Base-by-base conservation (phyloP, 129 eudicot genomes). In the Helianthus tuberosus region DNA sequence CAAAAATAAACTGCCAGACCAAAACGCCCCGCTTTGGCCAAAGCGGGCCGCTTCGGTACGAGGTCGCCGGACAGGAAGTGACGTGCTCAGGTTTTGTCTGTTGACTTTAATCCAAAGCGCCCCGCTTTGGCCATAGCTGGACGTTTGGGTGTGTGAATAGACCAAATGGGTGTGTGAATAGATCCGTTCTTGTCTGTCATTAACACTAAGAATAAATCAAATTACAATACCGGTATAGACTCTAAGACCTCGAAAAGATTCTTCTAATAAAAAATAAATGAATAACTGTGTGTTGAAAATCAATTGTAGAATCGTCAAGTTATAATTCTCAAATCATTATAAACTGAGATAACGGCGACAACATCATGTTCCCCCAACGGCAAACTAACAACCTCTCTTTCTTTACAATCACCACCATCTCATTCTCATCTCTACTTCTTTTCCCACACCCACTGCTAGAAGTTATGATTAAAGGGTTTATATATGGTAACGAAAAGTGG, bases 351-450 rank as follows among this genome's bases (percentile, higher is more conserved):
- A 76, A n/a, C 36, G 61, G 32, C 1, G 32, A 27, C 32, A 27
- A 27, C 32, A 27, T 27, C 0, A 23, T 55, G 23, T 16, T 35
- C 17, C 78, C 38, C 25, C 51, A 47, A 61, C 35, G 77, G 77
- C 11, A 62, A 2, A 47, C 13, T 52, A 32, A 54, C 25, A 64
- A 23, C 72, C 8, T 38, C 65, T 64, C 79, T 27, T 64, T 75
- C 47, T 75, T 75, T 1, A 64, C 72, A 29, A 12, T 46, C 44
- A 75, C 79, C 70, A 12, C 27, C 54, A 20, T 64, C 79, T 51
- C 79, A 1, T 38, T 44, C 65, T 23, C 72, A 52, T 75, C 72
- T 38, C 79, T 51, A 12, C 27, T 52, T 8, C 70, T 47, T n/a
- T 61, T 73, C 50, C 48, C 55, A 47, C 61, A 5, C 6, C 68